Evolutionary conservation across 768 basidiomycete genomes (phyloP).

Genomic region (Mycena epipterygia): DNA sequence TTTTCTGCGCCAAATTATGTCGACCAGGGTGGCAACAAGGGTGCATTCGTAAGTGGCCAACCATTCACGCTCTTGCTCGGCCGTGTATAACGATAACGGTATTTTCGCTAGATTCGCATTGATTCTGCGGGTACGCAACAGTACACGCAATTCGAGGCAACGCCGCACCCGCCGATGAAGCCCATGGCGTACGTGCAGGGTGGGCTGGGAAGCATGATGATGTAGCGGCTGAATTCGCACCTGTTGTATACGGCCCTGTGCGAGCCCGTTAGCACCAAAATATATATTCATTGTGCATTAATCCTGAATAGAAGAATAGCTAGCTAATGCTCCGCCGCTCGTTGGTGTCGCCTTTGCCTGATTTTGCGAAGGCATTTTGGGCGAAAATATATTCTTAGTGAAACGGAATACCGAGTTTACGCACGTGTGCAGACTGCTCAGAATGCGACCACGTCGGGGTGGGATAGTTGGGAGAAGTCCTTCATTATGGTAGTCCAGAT

Average conservation of each 20-base stretch:
- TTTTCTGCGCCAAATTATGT: conserved; percentile 98
- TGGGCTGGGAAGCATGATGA: conserved; percentile 77
- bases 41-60: conserved; percentile 74
- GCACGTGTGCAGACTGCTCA: no score
- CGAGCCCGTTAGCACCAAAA: neutral
- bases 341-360: no score
- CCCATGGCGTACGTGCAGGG: conserved; percentile 92
- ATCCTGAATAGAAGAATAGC: conserved; percentile 7
- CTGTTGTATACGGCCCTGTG: conserved; percentile 19
- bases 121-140: conserved; percentile 79
- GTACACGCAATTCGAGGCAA: conserved; percentile 88
- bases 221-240: conserved; percentile 55
- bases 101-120: conserved; percentile 77
- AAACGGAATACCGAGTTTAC: no score
- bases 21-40: conserved; percentile 93
- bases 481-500: no score
- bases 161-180: conserved; percentile 89
- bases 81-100: neutral
- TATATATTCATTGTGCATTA: conserved; percentile 30
- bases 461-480: no score
- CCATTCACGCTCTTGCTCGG: neutral
- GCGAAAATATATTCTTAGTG: no score
- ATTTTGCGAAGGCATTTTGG: no score
- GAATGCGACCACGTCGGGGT: no score
- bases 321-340: neutral